Evolutionary conservation across 306 rosid species (phyloP).

Genomic region (Rubus idaeus): DNA sequence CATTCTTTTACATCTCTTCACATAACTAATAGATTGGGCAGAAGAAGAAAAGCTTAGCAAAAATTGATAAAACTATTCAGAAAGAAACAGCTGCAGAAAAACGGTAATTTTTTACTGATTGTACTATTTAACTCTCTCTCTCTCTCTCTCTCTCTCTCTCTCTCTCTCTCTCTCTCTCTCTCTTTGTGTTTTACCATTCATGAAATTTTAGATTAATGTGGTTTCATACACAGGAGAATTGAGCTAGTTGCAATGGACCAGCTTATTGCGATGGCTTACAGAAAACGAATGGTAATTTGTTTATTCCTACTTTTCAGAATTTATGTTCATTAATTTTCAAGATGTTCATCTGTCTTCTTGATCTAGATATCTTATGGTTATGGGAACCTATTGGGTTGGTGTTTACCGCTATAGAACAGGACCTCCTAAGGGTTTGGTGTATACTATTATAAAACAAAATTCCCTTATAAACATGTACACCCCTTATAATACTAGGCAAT

Average conservation of each 20-base stretch:
- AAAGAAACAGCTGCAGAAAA: conserved; percentile 60
- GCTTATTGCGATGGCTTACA: conserved; percentile 78
- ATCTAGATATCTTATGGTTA: not conserved
- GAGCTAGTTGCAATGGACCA: conserved; percentile 84
- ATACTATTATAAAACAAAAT: too few relatives aligned
- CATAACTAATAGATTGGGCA: conserved; percentile 51
- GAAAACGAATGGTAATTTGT: conserved; percentile 68
- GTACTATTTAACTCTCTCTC: conserved; percentile 1
- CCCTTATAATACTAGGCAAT: too few relatives aligned
- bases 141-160: not conserved
- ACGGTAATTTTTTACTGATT: conserved; percentile 39
- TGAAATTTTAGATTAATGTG: conserved; percentile 27
- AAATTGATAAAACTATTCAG: conserved; percentile 55
- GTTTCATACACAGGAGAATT: conserved; percentile 53
- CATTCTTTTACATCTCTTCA: conserved; percentile 27
- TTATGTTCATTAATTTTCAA: not conserved
- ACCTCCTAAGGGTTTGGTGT: too few relatives aligned
- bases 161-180: not conserved
- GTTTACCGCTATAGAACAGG: too few relatives aligned
- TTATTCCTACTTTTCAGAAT: conserved; percentile 20
- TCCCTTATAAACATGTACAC: too few relatives aligned
- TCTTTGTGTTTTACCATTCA: not conserved
- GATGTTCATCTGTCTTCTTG: not conserved
- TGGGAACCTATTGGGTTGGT: not conserved
- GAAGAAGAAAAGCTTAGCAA: conserved; percentile 62